Evolutionary conservation across 805 yeast species (phyloP), one percentile per base, ranked within the genome.

Genomic region (Myxozyma udenii): DNA sequence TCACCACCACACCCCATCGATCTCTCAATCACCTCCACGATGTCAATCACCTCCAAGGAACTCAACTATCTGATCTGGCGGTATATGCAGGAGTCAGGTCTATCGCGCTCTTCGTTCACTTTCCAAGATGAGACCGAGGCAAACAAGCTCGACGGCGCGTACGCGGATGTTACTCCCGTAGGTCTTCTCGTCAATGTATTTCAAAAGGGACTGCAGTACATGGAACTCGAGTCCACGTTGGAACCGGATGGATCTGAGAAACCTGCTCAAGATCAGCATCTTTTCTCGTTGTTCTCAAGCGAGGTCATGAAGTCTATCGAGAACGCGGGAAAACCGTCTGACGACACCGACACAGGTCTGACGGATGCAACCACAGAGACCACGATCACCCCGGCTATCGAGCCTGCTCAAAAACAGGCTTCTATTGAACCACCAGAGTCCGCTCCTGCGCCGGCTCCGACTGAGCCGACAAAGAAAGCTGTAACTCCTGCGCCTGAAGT

Each of bases 61-160:
- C 78, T 91, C 48, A 93, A 91, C 72, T 91, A 91, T 66, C 76
- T 93, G 61, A 79, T 91, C 48, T 93, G 96, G 96, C 72, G 97
- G 55, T 93, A 91, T 64, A 75, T 89, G 35, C 95, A 88, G 64
- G 98, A 93, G 66, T 62, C 66, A 47, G 76, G 76, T 11, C 68
- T 76, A 36, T 90, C 86, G 46, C 74, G 87, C 19, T 75, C 93
- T 1, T 89, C 95, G 0, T 80, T 77, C 62, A 95, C 96, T 0
- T 69, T 93, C 25, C 87, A 85, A 57, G 84, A 85, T 59, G 90
- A 86, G 60, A 73, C 91, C 0, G 71, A 76, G 19, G 83, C 85
- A 9, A 74, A 79, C 55, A 74, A 74, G 19, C 76, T 78, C 54
- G 95, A 81, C 41, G 66, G 66, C 2, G 69, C 71, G 48, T 75